A percentile compares a stretch with the other conserved stretches of the same genome.
These are phyloP conservation scores for Williopsis jadinii DNA, from an alignment of 1,139 yeast species.

Conservation along the genomic window DNA sequence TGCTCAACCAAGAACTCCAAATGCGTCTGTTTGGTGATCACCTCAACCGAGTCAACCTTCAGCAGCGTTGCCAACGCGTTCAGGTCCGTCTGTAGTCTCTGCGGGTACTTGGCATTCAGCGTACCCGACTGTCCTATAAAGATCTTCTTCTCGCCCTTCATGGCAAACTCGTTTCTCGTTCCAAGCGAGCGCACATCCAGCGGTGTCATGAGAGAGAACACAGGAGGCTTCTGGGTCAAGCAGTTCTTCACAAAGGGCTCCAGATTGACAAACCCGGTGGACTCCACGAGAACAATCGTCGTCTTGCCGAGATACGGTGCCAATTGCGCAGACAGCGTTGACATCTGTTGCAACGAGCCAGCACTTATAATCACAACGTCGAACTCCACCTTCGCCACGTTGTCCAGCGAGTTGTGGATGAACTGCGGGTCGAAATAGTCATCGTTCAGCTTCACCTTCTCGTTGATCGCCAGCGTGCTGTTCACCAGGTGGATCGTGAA, in stretches of 20 bases:
- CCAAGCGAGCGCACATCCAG: constrained; percentile 33
- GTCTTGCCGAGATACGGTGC: constrained; percentile 28
- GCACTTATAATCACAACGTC: constrained; percentile 44
- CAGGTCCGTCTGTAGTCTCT: constrained; percentile 15
- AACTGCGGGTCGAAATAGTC: constrained; percentile 7
- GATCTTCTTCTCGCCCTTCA: constrained; percentile 11
- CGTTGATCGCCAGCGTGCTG: constrained; percentile 4
- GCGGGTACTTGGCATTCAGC: constrained; percentile 11
- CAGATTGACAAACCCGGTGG: constrained; percentile 63
- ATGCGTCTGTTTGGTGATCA: constrained; percentile 34
- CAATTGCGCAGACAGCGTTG: constrained; percentile 31
- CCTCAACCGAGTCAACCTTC: constrained; percentile 38
- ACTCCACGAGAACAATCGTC: constrained; percentile 54
- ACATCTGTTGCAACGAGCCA: constrained; percentile 39
- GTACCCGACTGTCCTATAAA: constrained; percentile 19
- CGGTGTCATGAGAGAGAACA: constrained; percentile 60
- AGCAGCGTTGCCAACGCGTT: constrained; percentile 23
- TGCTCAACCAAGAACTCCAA: constrained; percentile 65
- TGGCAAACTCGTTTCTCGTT: constrained; percentile 6
- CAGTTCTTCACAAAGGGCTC: constrained; percentile 53
- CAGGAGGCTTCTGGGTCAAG: constrained; percentile 27
- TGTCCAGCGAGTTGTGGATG: constrained; percentile 2
- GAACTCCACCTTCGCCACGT: constrained; percentile 27
- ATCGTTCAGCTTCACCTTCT: constrained; percentile 8
- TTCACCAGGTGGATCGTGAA: constrained; percentile 16